Conservation (phyloP, 208 protist genomes). For the Leishmania tropica region DNA sequence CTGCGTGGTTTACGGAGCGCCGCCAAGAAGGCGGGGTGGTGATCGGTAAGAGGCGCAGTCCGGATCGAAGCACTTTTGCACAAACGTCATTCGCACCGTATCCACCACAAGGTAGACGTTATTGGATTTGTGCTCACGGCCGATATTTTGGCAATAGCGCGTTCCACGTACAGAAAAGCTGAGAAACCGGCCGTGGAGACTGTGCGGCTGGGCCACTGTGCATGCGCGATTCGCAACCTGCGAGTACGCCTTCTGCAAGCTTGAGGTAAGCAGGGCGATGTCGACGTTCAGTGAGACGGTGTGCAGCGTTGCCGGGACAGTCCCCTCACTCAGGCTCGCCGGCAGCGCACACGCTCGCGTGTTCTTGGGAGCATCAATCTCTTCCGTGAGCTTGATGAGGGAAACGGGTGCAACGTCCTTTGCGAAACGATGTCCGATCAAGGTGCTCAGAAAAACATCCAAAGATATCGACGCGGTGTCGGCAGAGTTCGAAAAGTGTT, state of each 20-base stretch:
- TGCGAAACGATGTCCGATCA: not conserved
- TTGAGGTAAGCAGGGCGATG: conserved; percentile 2
- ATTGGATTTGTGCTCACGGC: conserved; percentile 81
- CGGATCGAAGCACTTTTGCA: conserved; percentile 88
- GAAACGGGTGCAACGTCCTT: not conserved
- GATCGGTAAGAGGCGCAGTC: conserved; percentile 67
- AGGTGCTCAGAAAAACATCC: conserved; percentile 3
- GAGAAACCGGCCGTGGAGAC: conserved; percentile 36
- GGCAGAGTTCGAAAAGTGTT: not conserved
- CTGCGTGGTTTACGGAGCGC: not conserved
- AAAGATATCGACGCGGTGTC: not conserved
- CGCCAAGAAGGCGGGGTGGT: conserved; percentile 9
- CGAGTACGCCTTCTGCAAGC: conserved; percentile 33
- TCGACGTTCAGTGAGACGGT: not conserved
- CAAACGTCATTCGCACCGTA: conserved; percentile 34
- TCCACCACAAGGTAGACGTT: conserved; percentile 78
- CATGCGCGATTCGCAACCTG: conserved; percentile 33
- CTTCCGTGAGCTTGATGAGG: not conserved
- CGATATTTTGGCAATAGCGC: conserved; percentile 72
- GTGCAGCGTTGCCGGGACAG: not conserved
- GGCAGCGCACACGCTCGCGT: not conserved
- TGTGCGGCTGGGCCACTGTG: conserved; percentile 20
- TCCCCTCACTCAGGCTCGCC: not conserved
- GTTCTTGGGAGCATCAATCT: not conserved
- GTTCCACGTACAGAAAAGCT: conserved; percentile 55